phyloP scores from a whole-genome alignment of 495 filamentous ascomycete genomes.

The Friedmanniomyces simplex region DNA sequence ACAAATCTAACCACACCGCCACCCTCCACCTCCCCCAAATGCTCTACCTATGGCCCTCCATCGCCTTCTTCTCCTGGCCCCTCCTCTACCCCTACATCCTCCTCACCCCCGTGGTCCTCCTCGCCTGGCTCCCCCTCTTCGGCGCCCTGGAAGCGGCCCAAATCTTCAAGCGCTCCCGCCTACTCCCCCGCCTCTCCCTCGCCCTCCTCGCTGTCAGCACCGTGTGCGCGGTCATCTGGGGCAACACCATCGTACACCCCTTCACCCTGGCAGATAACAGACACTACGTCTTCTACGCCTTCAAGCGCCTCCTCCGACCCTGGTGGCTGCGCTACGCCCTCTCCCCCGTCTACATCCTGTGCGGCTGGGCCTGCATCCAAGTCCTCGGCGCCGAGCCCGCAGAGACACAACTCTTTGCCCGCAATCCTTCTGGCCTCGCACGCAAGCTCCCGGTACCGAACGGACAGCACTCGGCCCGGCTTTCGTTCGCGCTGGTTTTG shows the following conservation, averaged over 20 bases:
- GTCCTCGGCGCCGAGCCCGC: conserved; percentile 36
- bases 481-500: conserved; percentile 57
- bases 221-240: conserved; percentile 52
- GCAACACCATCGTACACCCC: conserved; percentile 89
- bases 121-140: conserved; percentile 12
- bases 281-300: conserved; percentile 94
- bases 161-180: conserved; percentile 28
- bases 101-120: conserved; percentile 2
- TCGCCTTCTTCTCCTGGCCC: conserved; percentile 80
- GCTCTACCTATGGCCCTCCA: conserved; percentile 88
- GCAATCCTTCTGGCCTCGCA: background rate
- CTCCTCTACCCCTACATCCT: conserved; percentile 48
- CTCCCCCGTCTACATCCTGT: conserved; percentile 51
- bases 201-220: conserved; percentile 33
- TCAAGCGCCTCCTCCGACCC: conserved; percentile 65
- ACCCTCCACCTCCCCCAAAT: conserved; percentile 84
- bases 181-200: conserved; percentile 34
- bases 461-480: conserved; percentile 8
- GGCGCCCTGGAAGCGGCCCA: conserved; percentile 24
- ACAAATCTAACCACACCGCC: conserved; percentile 87
- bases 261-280: conserved; percentile 95
- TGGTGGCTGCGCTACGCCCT: conserved; percentile 58
- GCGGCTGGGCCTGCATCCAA: conserved; percentile 49
- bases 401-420: background rate
- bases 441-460: conserved; percentile 1